These are phyloP conservation scores for Discostella pseudostelligera DNA, from an alignment of 108 stramenopile species.

Conservation along the genomic window DNA sequence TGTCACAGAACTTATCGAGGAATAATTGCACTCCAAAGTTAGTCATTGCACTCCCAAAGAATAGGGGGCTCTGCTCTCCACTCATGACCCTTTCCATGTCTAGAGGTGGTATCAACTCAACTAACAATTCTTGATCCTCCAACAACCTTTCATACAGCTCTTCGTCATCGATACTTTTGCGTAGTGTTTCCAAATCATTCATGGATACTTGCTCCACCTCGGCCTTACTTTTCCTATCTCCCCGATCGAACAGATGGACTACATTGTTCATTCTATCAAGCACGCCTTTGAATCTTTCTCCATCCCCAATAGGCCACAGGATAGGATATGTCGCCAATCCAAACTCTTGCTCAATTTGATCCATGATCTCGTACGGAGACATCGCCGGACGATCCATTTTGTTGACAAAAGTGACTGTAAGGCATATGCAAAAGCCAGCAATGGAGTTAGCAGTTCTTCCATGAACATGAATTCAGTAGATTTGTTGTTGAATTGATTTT, in stretches of 20 bases:
- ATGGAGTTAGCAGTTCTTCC: too few species aligned
- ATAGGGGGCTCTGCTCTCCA: conserved; percentile 89
- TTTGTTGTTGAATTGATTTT: too few species aligned
- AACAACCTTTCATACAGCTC: conserved; percentile 84
- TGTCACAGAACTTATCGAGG: conserved; percentile 79
- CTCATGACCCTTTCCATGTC: conserved; percentile 87
- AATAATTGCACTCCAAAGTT: conserved; percentile 95
- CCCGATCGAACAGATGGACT: conserved; percentile 86
- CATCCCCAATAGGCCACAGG: conserved; percentile 97
- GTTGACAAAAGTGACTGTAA: conserved; percentile 88
- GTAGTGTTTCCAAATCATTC: conserved; percentile 62
- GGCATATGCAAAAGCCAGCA: conserved; percentile 30
- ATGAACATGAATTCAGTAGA: not conserved
- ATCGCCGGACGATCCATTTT: conserved; percentile 95
- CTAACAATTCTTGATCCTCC: conserved; percentile 90
- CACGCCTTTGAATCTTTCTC: conserved; percentile 92
- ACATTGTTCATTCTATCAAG: conserved; percentile 76
- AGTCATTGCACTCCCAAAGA: conserved; percentile 95
- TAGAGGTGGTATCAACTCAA: conserved; percentile 78
- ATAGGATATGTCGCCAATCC: conserved; percentile 88
- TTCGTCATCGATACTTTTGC: conserved; percentile 68
- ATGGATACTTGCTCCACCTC: conserved; percentile 63
- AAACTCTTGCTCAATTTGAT: conserved; percentile 94
- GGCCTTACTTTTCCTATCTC: conserved; percentile 58
- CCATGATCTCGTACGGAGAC: conserved; percentile 92